These are phyloP conservation scores for Stephanodiscus triporus DNA, from an alignment of 108 stramenopile genomes.

Conservation along the genomic window DNA sequence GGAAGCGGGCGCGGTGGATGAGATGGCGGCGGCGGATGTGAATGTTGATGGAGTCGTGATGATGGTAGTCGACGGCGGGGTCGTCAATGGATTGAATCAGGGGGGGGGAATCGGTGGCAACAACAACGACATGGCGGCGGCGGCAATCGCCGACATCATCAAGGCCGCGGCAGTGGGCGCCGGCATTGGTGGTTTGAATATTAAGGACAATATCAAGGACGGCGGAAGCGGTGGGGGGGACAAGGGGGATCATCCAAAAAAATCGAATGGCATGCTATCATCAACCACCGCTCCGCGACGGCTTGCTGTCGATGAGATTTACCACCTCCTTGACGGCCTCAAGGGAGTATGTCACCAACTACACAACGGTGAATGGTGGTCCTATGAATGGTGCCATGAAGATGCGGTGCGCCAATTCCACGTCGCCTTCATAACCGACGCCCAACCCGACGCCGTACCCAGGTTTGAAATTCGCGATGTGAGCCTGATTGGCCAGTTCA, in stretches of 20 bases:
- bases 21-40: background rate
- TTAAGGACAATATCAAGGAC: background rate
- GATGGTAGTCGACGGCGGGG: conserved; percentile 16
- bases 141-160: conserved; percentile 19
- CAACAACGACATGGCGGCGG: conserved; percentile 1
- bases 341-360: conserved; percentile 69
- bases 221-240: conserved; percentile 4
- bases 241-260: background rate
- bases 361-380: conserved; percentile 82
- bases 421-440: conserved; percentile 37
- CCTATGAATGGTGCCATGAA: conserved; percentile 90
- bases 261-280: background rate
- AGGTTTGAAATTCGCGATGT: conserved; percentile 53
- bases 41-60: background rate
- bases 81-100: conserved; percentile 10
- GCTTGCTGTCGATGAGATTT: conserved; percentile 14
- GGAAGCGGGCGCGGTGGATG: background rate
- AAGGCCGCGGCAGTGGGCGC: conserved; percentile 41
- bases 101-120: conserved; percentile 6
- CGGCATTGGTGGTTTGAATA: conserved; percentile 13
- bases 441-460: background rate
- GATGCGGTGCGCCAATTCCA: conserved; percentile 80
- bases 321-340: conserved; percentile 33
- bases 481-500: conserved; percentile 60
- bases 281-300: conserved; percentile 2